Percentiles rank a stretch among this genome's conserved stretches.
Evolutionary conservation across 371 early-diverging fungal genomes (phyloP).

Genomic region (Actinomucor elegans): DNA sequence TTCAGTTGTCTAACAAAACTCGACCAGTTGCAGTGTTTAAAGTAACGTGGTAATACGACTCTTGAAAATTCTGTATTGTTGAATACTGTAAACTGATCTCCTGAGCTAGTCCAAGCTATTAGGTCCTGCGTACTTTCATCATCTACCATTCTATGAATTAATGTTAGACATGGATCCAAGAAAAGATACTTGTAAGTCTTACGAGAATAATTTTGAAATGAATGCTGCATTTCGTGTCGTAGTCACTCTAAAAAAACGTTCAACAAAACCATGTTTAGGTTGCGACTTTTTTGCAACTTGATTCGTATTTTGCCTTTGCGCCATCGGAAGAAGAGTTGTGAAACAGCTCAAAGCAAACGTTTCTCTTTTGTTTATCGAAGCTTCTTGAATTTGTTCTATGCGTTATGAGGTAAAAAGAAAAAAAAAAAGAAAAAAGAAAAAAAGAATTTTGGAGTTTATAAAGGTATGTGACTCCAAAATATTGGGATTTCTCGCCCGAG

Average conservation of each 20-base stretch:
- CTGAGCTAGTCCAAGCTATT: slow-evolving; percentile 24
- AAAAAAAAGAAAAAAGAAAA: neutral
- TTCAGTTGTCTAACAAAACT: slow-evolving; percentile 31
- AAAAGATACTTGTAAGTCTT: slow-evolving; percentile 1
- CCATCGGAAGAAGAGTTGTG: no score
- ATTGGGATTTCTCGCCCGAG: no score
- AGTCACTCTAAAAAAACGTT: slow-evolving; percentile 27
- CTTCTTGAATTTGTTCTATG: neutral
- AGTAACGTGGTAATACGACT: slow-evolving; percentile 22
- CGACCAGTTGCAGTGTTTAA: slow-evolving; percentile 33
- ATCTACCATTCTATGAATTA: slow-evolving; percentile 26
- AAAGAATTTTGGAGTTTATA: neutral
- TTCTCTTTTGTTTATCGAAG: neutral
- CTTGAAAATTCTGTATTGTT: slow-evolving; percentile 24
- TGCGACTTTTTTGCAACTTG: slow-evolving; percentile 1
- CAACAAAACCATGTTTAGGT: slow-evolving; percentile 22
- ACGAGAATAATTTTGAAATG: slow-evolving; percentile 26
- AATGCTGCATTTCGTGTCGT: slow-evolving; percentile 23
- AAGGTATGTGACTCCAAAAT: no score
- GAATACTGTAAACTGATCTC: slow-evolving; percentile 24
- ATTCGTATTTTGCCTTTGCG: neutral
- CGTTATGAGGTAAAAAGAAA: neutral
- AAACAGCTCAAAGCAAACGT: no score
- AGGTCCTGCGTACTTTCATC: slow-evolving; percentile 14
- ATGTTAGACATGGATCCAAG: neutral